Base-by-base conservation (phyloP, 768 basidiomycete genomes). In the Cantharellus anzutake region DNA sequence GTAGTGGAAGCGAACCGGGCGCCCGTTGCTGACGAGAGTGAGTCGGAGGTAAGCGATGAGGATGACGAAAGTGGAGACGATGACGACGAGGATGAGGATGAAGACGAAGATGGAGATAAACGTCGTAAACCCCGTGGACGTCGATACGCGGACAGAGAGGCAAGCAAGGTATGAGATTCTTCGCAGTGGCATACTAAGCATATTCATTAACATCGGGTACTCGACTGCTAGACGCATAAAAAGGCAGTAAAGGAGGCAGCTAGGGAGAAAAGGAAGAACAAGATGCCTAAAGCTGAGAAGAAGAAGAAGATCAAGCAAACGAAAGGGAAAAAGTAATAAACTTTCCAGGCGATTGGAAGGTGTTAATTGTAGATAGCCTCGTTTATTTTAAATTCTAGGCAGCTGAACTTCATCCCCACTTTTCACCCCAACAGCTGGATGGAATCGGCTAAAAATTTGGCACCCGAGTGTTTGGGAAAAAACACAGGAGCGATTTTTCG, bases 231-330 rank as follows among this genome's bases (percentile, higher is more conserved):
- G 92, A 91, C 93, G 70, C 81, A 93, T 34, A 97, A 98, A 72
- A 88, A 88, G 68, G 81, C 82, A 3, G 80, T 78, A 37, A 97
- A 97, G 69, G 83, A 82, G 59, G 87, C 88, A 69, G 82, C 86
- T 42, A 78, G 83, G 66, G 92, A 96, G 73, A 86, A 79, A 69
- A 77, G 94, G 62, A 89, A 91, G 70, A 76, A 79, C 65, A 98
- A 98, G 74, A 90, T 97, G 76, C 87, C 93, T 52, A 98, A 98
- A 68, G 81, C 84, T 48, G 90, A 94, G 71, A 98, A 97, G 75
- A 89, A 89, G 73, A 78, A 81, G 48, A 79, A 78, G 63, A 77
- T 97, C 65, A 96, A 89, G 64, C 66, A 67, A 61, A 69, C 62
- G 20, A 29, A 29, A 29, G 20, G 20, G 20, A 29, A 29, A 29